Conservation (phyloP, 2,329 filamentous ascomycete genomes). For the Scopulariopsis brevicaulis region DNA sequence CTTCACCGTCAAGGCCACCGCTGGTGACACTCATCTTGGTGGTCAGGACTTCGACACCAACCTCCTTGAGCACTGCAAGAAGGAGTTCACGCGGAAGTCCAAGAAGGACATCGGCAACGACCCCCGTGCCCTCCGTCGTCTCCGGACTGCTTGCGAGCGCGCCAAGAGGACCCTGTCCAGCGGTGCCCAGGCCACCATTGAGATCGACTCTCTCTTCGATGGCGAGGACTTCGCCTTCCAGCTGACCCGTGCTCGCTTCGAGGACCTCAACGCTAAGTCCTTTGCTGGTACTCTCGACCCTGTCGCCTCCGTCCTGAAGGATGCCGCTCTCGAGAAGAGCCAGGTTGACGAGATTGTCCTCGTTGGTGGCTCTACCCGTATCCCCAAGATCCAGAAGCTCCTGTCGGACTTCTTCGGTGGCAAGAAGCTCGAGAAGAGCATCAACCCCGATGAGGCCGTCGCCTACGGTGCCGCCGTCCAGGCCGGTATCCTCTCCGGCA, state of each 20-base stretch:
- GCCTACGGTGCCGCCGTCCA: conserved; percentile 98
- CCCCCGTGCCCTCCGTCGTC: conserved; percentile 84
- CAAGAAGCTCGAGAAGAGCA: conserved; percentile 99
- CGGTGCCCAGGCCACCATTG: conserved; percentile 92
- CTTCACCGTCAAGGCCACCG: conserved; percentile 97
- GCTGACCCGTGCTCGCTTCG: conserved; percentile 97
- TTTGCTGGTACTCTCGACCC: conserved; percentile 91
- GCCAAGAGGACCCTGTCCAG: conserved; percentile 98
- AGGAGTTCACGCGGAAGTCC: conserved; percentile 79
- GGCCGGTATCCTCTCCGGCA: conserved; percentile 96
- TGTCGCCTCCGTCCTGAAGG: conserved; percentile 93
- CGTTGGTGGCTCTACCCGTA: conserved; percentile 98
- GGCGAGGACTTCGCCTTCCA: conserved; percentile 95
- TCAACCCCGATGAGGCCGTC: conserved; percentile 99
- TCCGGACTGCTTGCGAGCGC: conserved; percentile 97
- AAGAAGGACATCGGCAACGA: conserved; percentile 72
- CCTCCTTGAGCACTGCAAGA: conserved; percentile 92
- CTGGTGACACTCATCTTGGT: conserved; percentile 94
- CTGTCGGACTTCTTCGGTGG: conserved; percentile 98
- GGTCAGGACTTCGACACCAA: conserved; percentile 95
- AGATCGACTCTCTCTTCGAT: conserved; percentile 98
- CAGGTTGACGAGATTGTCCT: conserved; percentile 97
- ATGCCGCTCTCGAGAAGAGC: conserved; percentile 76
- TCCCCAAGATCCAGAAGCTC: conserved; percentile 97
- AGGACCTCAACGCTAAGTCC: conserved; percentile 93